Percentiles rank a stretch among this genome's conserved stretches.
Evolutionary conservation across 257 asterid species (phyloP).

Genomic region (Penstemon newberryi): DNA sequence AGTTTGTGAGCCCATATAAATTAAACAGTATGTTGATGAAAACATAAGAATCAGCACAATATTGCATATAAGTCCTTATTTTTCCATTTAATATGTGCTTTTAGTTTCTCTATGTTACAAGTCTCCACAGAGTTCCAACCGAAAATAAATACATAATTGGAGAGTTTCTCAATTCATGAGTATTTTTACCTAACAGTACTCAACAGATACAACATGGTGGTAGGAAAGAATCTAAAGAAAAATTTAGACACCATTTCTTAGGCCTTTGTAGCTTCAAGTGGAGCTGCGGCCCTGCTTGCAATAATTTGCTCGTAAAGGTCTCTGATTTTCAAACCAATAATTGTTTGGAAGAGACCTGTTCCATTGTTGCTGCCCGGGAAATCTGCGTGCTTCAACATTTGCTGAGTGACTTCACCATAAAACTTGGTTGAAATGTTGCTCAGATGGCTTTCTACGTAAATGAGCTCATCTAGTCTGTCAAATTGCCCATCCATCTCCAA

Average conservation of each 20-base stretch:
- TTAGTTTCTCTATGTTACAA: conserved; percentile 58
- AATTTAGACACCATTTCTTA: conserved; percentile 34
- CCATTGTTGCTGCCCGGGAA: conserved; percentile 99
- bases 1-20: too few relatives aligned
- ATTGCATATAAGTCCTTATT: background rate
- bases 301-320: conserved; percentile 87
- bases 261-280: conserved; percentile 68
- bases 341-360: conserved; percentile 94
- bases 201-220: conserved; percentile 35
- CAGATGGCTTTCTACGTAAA: conserved; percentile 90
- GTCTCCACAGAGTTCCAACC: conserved; percentile 51
- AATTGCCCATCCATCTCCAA: conserved; percentile 98
- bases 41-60: background rate
- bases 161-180: conserved; percentile 32
- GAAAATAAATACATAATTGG: conserved; percentile 40
- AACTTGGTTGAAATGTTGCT: conserved; percentile 92
- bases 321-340: conserved; percentile 82
- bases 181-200: conserved; percentile 30
- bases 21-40: too few relatives aligned
- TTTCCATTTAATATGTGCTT: conserved; percentile 39
- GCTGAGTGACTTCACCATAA: conserved; percentile 98
- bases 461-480: conserved; percentile 92
- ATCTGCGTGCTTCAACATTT: conserved; percentile 90
- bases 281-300: conserved; percentile 52
- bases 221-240: conserved; percentile 23